These are phyloP conservation scores for Verticillium nonalfalfae DNA, from an alignment of 2,329 filamentous ascomycete genomes.

Conservation along the genomic window DNA sequence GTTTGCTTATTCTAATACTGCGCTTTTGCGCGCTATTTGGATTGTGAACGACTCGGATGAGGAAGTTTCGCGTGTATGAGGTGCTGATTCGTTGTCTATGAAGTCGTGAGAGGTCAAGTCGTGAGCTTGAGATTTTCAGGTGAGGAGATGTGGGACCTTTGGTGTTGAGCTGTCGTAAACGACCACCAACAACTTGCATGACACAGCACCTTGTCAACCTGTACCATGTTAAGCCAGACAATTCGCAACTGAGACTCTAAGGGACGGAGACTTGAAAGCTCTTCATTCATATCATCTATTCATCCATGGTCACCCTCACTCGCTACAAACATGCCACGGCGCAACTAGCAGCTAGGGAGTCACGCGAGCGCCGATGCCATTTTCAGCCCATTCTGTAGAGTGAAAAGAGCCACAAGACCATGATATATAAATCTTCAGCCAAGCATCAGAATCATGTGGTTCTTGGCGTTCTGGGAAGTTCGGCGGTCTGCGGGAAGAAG, in stretches of 20 bases:
- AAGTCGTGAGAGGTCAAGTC: not conserved
- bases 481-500: not conserved
- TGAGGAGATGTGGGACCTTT: not conserved
- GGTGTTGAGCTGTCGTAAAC: not conserved
- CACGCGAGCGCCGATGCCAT: too few relatives aligned
- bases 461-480: not conserved
- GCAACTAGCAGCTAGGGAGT: too few relatives aligned
- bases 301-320: too few relatives aligned
- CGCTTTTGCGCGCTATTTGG: not conserved
- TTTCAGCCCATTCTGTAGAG: too few relatives aligned
- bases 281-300: too few relatives aligned
- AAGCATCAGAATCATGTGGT: too few relatives aligned
- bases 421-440: too few relatives aligned
- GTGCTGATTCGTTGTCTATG: not conserved
- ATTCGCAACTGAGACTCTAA: too few relatives aligned
- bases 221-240: too few relatives aligned
- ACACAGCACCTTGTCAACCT: not conserved
- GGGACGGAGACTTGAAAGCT: not conserved
- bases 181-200: not conserved
- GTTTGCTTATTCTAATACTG: not conserved
- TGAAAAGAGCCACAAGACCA: too few relatives aligned
- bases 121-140: not conserved
- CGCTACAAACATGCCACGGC: too few relatives aligned
- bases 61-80: not conserved
- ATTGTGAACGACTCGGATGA: not conserved